A percentile compares a stretch with the other conserved stretches of the same genome.
These are phyloP conservation scores for Collybia sp. DNA, from an alignment of 768 basidiomycete species.

Conservation along the genomic window DNA sequence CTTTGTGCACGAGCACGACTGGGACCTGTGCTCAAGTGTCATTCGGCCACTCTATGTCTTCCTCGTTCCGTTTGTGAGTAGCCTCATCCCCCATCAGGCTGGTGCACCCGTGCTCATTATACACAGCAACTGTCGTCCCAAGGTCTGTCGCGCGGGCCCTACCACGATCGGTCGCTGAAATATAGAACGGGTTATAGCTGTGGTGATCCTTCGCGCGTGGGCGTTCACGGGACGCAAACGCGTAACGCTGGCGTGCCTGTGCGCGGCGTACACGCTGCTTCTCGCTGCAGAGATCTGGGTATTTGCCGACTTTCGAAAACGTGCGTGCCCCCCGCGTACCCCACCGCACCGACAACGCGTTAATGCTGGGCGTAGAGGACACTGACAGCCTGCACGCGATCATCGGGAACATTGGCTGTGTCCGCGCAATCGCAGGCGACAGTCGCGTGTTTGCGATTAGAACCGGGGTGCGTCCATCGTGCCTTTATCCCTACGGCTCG, in stretches of 20 bases:
- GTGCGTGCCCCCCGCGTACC: too few species aligned
- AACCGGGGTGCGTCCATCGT: constrained; percentile 6
- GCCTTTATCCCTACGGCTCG: neutral
- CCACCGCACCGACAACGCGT: neutral
- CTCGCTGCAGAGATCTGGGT: constrained; percentile 16
- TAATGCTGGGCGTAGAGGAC: constrained; percentile 11
- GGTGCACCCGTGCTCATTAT: neutral
- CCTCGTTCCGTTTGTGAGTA: constrained; percentile 17
- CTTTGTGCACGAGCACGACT: constrained; percentile 14
- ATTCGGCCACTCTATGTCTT: constrained; percentile 15
- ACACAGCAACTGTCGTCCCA: constrained; percentile 13
- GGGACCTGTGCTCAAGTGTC: constrained; percentile 11
- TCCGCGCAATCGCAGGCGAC: neutral
- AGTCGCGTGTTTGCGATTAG: neutral
- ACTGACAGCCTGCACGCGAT: neutral
- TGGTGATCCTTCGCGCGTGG: constrained; percentile 18
- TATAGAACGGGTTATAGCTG: constrained; percentile 8
- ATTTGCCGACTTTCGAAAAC: constrained; percentile 3
- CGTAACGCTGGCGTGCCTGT: constrained; percentile 6
- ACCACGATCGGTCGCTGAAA: neutral
- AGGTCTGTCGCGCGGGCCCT: constrained; percentile 6
- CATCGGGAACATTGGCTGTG: constrained; percentile 7
- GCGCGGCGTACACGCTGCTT: constrained; percentile 10
- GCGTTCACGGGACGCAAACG: constrained; percentile 19
- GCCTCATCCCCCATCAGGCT: neutral